Evolutionary conservation across 306 rosid genomes (phyloP).

Genomic region (Luffa acutangula): DNA sequence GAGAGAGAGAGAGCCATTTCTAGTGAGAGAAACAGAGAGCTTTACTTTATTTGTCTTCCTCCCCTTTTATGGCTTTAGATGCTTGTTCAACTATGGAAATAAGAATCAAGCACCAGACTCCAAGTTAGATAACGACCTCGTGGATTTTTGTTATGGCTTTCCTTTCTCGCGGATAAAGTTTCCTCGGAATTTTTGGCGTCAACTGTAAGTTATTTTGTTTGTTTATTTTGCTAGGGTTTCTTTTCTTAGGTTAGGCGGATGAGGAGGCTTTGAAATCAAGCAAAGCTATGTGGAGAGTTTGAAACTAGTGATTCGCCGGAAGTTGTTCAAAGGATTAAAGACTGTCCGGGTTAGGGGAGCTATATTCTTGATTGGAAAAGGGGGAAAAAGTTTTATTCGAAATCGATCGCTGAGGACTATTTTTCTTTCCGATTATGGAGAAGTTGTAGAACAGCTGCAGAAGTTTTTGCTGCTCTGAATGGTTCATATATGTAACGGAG

Average conservation of each 20-base stretch:
- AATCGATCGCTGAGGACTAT: slow-evolving; percentile 12
- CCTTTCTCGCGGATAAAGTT: slow-evolving; percentile 13
- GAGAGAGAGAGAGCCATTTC: slow-evolving; percentile 4
- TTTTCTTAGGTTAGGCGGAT: slow-evolving; percentile 28
- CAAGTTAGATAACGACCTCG: slow-evolving; percentile 10
- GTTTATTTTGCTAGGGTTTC: slow-evolving; percentile 5
- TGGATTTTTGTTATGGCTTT: slow-evolving; percentile 7
- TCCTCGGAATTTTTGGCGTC: slow-evolving; percentile 23
- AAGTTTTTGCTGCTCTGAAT: slow-evolving; percentile 14
- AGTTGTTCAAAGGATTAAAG: not conserved
- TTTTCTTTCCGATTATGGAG: slow-evolving; percentile 4
- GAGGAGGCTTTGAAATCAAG: slow-evolving; percentile 50
- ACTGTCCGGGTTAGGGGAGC: not conserved
- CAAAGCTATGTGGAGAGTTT: slow-evolving; percentile 24
- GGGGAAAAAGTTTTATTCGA: not conserved
- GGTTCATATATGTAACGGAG: slow-evolving; percentile 18
- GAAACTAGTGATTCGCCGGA: slow-evolving; percentile 11
- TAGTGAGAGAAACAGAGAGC: slow-evolving; percentile 3
- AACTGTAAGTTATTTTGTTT: slow-evolving; percentile 27
- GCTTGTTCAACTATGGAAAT: not conserved
- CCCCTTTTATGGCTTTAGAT: not conserved
- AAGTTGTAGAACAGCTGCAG: not conserved
- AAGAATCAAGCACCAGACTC: slow-evolving; percentile 12
- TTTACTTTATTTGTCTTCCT: not conserved
- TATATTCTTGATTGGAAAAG: not conserved